Conservation (phyloP, 352 stramenopile genomes). For the Phytophthora aleatoria region DNA sequence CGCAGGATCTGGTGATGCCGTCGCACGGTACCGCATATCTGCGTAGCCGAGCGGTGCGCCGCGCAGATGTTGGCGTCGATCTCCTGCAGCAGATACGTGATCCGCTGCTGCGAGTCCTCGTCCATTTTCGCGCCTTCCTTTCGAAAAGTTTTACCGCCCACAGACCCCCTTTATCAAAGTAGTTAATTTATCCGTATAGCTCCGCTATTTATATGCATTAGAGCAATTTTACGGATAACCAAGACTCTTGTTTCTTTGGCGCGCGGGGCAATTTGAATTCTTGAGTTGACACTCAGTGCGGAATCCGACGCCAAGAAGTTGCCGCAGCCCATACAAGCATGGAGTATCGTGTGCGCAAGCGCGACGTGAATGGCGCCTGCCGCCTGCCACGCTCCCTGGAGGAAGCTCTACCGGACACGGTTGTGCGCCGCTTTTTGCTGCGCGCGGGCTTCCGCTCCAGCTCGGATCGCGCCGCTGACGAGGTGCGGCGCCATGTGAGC, state of each 20-base stretch:
- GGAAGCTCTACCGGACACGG: constrained; percentile 45
- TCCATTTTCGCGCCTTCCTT: constrained; percentile 57
- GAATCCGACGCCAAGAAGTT: constrained; percentile 22
- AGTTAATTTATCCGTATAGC: constrained; percentile 12
- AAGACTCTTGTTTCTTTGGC: not conserved
- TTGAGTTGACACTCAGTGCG: constrained; percentile 25
- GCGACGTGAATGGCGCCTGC: constrained; percentile 29
- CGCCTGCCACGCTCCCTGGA: constrained; percentile 28
- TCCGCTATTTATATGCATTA: not conserved
- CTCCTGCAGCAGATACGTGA: constrained; percentile 86
- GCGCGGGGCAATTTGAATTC: constrained; percentile 26
- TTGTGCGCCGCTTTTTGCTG: constrained; percentile 72
- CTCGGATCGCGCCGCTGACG: constrained; percentile 38
- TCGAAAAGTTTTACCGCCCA: constrained; percentile 26
- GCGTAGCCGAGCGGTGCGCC: constrained; percentile 74
- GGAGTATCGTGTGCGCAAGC: constrained; percentile 66
- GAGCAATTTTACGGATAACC: constrained; percentile 6
- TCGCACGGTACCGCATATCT: constrained; percentile 72
- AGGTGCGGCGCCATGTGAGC: constrained; percentile 50
- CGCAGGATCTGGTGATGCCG: constrained; percentile 78
- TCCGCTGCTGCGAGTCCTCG: constrained; percentile 75
- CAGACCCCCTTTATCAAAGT: constrained; percentile 3
- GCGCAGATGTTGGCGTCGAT: constrained; percentile 86
- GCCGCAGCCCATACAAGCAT: constrained; percentile 25
- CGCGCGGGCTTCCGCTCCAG: constrained; percentile 68